Evolutionary conservation across 2,329 filamentous ascomycete species (phyloP).

Genomic region (Phoma herbarum): DNA sequence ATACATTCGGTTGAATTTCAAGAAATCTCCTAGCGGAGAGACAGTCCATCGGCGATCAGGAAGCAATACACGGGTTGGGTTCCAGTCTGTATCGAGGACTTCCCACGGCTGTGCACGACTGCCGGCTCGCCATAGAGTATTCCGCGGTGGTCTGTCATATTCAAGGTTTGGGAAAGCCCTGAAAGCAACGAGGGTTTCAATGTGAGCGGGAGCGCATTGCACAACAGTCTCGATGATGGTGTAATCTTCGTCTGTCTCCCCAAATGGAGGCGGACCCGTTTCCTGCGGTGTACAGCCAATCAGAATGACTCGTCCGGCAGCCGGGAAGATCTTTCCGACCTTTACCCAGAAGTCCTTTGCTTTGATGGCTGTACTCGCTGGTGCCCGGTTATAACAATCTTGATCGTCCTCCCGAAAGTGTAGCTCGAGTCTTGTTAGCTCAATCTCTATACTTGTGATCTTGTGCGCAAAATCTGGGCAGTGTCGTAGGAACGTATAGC

Average conservation of each 20-base stretch:
- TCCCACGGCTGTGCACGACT: constrained; percentile 1
- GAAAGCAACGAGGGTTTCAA: constrained; percentile 1
- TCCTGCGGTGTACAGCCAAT: background rate
- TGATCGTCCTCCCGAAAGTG: background rate
- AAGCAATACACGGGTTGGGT: constrained; percentile 15
- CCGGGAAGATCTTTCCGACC: background rate
- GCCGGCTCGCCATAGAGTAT: background rate
- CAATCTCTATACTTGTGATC: background rate
- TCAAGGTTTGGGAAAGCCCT: background rate
- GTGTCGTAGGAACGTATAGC: background rate
- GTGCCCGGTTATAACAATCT: background rate
- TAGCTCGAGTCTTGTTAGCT: background rate
- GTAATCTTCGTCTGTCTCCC: background rate
- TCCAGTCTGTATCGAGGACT: constrained; percentile 9
- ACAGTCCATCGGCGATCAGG: constrained; percentile 7
- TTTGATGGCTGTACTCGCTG: background rate
- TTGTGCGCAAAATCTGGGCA: background rate
- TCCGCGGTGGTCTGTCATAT: background rate
- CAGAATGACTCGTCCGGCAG: background rate
- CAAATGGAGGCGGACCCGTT: background rate
- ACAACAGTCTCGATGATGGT: background rate
- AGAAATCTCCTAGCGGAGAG: constrained; percentile 12
- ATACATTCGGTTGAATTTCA: background rate
- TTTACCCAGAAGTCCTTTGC: constrained; percentile 3
- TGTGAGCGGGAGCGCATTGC: background rate